Conservation (phyloP, 129 eudicot genomes). For the Sambucus nigra region DNA sequence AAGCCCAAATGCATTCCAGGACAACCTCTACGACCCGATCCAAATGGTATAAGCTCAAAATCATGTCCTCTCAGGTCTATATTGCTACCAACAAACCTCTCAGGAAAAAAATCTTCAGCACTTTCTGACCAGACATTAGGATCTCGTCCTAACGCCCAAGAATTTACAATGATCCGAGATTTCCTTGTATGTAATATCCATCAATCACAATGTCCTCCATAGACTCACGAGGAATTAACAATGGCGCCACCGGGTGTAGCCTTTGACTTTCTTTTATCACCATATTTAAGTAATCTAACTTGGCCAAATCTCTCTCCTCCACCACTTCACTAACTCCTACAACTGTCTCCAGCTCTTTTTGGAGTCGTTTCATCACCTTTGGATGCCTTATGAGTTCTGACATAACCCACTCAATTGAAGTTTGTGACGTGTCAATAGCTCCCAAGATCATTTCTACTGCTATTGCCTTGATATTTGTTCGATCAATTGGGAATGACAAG, state of each 20-base stretch:
- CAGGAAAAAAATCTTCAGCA: slow-evolving; percentile 1
- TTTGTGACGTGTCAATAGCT: background rate
- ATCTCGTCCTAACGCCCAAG: slow-evolving; percentile 7
- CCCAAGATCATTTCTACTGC: background rate
- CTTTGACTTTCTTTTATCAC: slow-evolving; percentile 6
- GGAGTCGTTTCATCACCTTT: background rate
- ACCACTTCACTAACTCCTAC: background rate
- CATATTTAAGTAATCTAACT: background rate
- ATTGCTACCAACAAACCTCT: background rate
- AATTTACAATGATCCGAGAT: background rate
- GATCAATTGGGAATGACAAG: background rate
- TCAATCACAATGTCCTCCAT: slow-evolving; percentile 7
- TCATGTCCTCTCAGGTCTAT: background rate
- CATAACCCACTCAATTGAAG: background rate
- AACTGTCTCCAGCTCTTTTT: slow-evolving; percentile 4
- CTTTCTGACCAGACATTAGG: slow-evolving; percentile 1
- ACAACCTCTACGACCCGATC: background rate
- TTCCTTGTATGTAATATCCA: background rate
- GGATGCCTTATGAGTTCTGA: slow-evolving; percentile 6
- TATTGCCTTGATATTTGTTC: slow-evolving; percentile 7
- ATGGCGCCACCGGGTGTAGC: slow-evolving; percentile 1
- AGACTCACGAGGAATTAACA: slow-evolving; percentile 7
- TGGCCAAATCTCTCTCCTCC: slow-evolving; percentile 4
- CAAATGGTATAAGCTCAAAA: background rate
- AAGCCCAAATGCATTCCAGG: slow-evolving; percentile 5